Percentiles rank a stretch among this genome's conserved stretches.
Evolutionary conservation across 2,329 filamentous ascomycete genomes (phyloP).

Genomic region (Talaromyces islandicus): DNA sequence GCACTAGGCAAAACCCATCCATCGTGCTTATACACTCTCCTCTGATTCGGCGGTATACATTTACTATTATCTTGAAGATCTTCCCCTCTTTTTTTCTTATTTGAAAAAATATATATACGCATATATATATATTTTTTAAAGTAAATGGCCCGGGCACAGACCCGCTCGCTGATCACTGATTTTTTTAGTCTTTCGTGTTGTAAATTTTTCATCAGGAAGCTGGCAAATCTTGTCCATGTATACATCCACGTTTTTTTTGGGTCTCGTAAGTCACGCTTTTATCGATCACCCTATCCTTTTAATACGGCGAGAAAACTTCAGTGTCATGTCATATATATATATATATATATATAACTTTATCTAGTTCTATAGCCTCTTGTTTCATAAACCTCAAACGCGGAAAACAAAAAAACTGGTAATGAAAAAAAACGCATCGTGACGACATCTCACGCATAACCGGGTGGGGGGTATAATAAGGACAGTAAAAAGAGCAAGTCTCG

Average conservation of each 20-base stretch:
- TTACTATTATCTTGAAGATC: too few relatives aligned
- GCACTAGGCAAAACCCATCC: too few relatives aligned
- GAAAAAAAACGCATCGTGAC: neutral
- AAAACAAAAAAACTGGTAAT: neutral
- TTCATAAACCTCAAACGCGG: neutral
- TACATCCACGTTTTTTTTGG: neutral
- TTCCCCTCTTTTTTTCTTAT: too few relatives aligned
- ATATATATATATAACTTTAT: neutral
- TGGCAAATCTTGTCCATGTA: neutral
- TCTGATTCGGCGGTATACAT: neutral
- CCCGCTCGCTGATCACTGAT: too few relatives aligned
- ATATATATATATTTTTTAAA: too few relatives aligned
- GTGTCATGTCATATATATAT: neutral
- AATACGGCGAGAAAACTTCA: neutral
- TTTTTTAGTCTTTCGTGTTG: too few relatives aligned
- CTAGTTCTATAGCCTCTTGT: neutral
- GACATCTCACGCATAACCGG: neutral
- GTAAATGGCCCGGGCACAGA: too few relatives aligned
- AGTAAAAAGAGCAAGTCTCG: neutral
- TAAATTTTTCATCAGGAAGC: neutral
- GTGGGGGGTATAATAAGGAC: conserved; percentile 1
- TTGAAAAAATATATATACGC: too few relatives aligned
- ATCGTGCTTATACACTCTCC: neutral
- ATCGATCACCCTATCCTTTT: too few relatives aligned
- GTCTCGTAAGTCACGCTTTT: too few relatives aligned